Conservation (phyloP, 495 filamentous ascomycete genomes). For the Aspergillus leporis region DNA sequence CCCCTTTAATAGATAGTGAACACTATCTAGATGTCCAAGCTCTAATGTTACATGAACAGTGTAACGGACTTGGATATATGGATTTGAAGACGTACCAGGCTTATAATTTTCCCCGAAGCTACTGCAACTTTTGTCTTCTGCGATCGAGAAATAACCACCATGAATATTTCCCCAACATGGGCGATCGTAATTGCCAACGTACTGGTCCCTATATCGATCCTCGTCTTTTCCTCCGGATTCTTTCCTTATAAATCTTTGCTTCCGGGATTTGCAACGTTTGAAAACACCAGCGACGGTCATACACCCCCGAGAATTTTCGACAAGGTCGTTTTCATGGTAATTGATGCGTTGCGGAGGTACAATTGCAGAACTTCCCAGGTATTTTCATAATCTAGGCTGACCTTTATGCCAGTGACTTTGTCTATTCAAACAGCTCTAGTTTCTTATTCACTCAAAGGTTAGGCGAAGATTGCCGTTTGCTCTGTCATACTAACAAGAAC, state of each 20-base stretch:
- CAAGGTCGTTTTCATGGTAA: conserved; percentile 93
- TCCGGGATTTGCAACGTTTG: conserved; percentile 72
- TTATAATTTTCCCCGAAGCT: neutral
- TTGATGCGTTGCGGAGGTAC: conserved; percentile 91
- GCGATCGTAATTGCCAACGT: conserved; percentile 59
- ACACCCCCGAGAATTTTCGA: conserved; percentile 68
- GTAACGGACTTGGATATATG: neutral
- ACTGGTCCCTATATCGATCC: conserved; percentile 72
- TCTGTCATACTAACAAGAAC: neutral
- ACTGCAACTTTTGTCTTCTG: neutral
- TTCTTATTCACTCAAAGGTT: conserved; percentile 90
- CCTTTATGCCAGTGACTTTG: conserved; percentile 74
- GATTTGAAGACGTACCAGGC: neutral
- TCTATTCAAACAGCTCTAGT: conserved; percentile 77
- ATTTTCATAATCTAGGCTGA: conserved; percentile 17
- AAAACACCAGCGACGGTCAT: conserved; percentile 41
- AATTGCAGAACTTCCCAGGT: conserved; percentile 3
- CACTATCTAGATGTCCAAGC: neutral
- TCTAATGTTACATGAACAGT: neutral
- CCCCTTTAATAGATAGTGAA: neutral
- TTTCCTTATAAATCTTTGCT: conserved; percentile 97
- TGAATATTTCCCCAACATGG: conserved; percentile 28
- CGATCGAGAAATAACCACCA: conserved; percentile 13
- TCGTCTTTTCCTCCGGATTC: conserved; percentile 88
- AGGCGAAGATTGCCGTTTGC: conserved; percentile 13